Base-by-base conservation (phyloP, 495 filamentous ascomycete genomes). In the Xylaria curta region DNA sequence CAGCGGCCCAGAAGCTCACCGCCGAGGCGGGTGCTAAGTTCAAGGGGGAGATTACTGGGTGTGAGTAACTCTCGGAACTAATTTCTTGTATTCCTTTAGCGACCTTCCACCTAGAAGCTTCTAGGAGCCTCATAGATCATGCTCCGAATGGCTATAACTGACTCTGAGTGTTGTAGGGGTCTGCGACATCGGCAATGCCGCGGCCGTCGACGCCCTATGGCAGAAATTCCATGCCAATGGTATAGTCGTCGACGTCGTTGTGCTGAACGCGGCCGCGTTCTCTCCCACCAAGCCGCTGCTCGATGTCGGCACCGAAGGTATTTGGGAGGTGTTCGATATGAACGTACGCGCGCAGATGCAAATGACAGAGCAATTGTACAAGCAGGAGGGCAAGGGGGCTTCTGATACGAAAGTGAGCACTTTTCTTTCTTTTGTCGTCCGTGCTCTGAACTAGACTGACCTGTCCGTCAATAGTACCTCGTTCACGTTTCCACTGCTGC, bases 281-380 rank as follows among this genome's bases (percentile, higher is more conserved):
- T 44, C 72, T 4, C 46, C 62, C 33, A 0, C 3, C 2, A 62
- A 69, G 42, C 69, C 81, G 0, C 7, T 83, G 1, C 59, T 82
- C 9, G 75, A 79, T 9, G 58, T 82, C 6, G 81, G 78, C 21
- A 56, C 56, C 5, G 71, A 70, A 4, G 33, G 44, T 2, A 19
- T 80, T 8, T 86, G 83, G 83, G 66, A 33, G 2, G 44, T 64
- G 0, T 82, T 73, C 47, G 77, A 81, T 58, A 33, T 72, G 15
- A 85, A 85, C 60, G 78, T 82, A 19, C 68, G 78, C n/a, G 73
- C 74, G 19, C 73, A 77, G 44, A 44, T 85, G 7, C 77, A 83
- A 36, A 71, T 80, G n/a, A 72, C 80, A 10, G 74, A 82, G 68
- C 63, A 75, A 0, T 80, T 85, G 33, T 78, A 76, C 60, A 69